phyloP scores from a whole-genome alignment of 164 flowering plant species.

The Piper betle region DNA sequence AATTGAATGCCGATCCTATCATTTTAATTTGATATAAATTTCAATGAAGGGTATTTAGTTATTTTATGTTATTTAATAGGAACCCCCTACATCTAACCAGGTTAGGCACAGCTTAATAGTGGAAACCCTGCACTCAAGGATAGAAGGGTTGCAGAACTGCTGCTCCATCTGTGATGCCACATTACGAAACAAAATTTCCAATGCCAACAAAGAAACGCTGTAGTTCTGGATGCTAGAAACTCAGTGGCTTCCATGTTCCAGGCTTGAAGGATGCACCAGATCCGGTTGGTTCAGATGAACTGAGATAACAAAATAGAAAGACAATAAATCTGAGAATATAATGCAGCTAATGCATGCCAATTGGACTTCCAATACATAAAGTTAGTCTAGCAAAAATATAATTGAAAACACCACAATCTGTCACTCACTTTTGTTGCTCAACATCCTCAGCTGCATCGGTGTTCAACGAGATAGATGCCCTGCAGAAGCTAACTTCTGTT shows the following conservation, averaged over 20 bases:
- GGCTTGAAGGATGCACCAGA: slow-evolving; percentile 60
- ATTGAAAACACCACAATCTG: not conserved
- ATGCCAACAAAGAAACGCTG: not conserved
- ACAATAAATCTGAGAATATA: no score
- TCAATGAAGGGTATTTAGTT: no score
- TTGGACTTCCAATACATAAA: not conserved
- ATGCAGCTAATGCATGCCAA: not conserved
- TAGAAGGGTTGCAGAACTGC: no score
- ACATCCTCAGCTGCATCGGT: slow-evolving; percentile 1
- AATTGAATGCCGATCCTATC: no score
- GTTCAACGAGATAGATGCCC: not conserved
- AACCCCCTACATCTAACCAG: no score
- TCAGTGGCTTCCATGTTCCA: slow-evolving; percentile 61
- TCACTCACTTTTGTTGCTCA: slow-evolving; percentile 34
- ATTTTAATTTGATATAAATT: no score
- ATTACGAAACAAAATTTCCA: not conserved
- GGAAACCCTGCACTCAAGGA: no score
- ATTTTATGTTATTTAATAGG: no score
- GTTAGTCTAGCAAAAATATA: not conserved
- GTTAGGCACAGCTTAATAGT: no score
- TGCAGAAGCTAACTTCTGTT: not conserved
- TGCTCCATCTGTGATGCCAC: no score
- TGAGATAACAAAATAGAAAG: slow-evolving; percentile 15
- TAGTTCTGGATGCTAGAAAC: not conserved
- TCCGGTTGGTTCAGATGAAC: slow-evolving; percentile 76